Evolutionary conservation across 345 rosid species (phyloP), one percentile per base, ranked within the genome.

Genomic region (Populus deltoides): DNA sequence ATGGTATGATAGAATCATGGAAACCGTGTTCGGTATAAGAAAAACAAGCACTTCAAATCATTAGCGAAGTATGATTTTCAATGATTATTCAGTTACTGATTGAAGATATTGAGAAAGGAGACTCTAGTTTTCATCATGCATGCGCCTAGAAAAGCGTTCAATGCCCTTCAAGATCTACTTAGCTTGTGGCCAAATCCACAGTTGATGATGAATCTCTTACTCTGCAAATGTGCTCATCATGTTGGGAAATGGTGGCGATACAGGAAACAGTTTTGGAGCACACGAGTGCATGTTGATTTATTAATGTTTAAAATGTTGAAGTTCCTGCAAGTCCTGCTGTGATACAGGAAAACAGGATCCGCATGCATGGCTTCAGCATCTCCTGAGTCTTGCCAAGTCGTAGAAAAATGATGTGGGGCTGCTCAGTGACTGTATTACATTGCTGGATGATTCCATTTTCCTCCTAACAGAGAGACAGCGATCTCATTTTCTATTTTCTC

Each of bases 61-160:
- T 51, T 51, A 51, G 8, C n/a, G 0, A 51, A 51, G 57, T 1
- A 51, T 51, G n/a, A 51, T 18, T 51, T 51, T 18, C 55, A 51
- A 51, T 51, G 22, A 51, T 51, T 51, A 6, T 6, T 6, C 6
- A 51, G 57, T 51, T 51, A 57, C 18, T 76, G 38, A 49, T 20
- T 81, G 18, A 80, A 63, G 55, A 78, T 81, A 41, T 82, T 88
- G 62, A 90, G 90, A 78, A 89, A 27, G 8, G 83, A 84, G 29
- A 75, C 91, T 80, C 88, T 86, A 49, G 79, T 79, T 77, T 87
- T 89, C 43, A 89, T 86, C 33, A 31, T 31, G 33, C 77, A 86
- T 53, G n/a, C 78, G 73, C 71, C 76, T 83, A 13, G 72, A 81
- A 16, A 84, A 53, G 65, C 77, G 67, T 12, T 87, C 87, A 72